Evolutionary conservation across 495 filamentous ascomycete genomes (phyloP).

Genomic region (Articulospora tetracladia): DNA sequence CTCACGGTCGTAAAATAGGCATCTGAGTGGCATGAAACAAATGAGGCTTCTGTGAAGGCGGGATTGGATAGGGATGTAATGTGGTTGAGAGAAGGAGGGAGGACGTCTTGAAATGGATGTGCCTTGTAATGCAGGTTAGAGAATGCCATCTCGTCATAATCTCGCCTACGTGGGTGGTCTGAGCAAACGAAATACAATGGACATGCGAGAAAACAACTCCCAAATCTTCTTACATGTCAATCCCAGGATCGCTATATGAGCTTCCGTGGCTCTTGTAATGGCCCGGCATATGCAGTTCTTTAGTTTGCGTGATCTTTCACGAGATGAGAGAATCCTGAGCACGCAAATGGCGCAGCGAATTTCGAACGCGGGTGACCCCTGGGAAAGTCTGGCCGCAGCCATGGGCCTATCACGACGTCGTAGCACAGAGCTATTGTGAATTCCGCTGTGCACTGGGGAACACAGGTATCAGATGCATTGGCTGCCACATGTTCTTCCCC

Average conservation of each 20-base stretch:
- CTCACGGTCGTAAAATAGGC: conserved; percentile 19
- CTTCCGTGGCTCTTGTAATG: neutral
- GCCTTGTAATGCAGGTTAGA: conserved; percentile 13
- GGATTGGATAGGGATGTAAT: conserved; percentile 17
- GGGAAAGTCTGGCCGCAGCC: neutral
- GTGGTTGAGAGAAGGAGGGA: conserved; percentile 9
- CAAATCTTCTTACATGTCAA: neutral
- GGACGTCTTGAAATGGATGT: neutral
- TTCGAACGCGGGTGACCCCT: neutral
- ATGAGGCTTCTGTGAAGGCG: conserved; percentile 26
- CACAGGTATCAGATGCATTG: neutral
- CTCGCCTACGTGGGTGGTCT: conserved; percentile 2
- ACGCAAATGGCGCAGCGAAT: conserved; percentile 19
- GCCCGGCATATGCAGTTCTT: neutral
- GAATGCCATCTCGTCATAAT: conserved; percentile 17
- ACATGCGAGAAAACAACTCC: neutral
- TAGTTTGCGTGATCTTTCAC: conserved; percentile 17
- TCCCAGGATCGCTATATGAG: neutral
- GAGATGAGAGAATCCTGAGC: conserved; percentile 23
- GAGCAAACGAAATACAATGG: neutral
- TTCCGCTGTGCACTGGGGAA: neutral
- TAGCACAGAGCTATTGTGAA: neutral
- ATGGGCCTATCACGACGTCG: neutral
- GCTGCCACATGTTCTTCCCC: neutral
- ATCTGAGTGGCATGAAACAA: conserved; percentile 23